Evolutionary conservation across 495 filamentous ascomycete species (phyloP), one percentile per base, ranked within the genome.

Genomic region (Penicillium verhagenii): DNA sequence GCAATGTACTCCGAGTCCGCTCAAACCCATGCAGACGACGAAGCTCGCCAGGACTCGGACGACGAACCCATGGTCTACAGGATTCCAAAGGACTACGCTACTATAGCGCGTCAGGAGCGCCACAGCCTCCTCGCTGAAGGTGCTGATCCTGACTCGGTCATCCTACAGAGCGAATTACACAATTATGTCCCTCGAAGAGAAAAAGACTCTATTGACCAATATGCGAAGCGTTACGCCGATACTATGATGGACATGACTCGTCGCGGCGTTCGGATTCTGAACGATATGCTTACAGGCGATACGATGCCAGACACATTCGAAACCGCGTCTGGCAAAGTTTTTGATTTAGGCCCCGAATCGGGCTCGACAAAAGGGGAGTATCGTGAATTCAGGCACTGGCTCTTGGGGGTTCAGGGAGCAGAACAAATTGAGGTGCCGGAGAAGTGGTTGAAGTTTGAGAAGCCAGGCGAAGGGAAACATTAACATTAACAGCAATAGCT

Each of bases 391-490:
- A 52, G 8, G 1, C 20, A 37, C 16, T 52, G 49, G 49, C 23
- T 43, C 37, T 20, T 24, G 20, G 49, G 37, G 26, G 21, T 29
- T 40, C 35, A 52, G 37, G 37, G n/a, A 52, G 49, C 21, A 43
- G 49, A 40, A 43, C 49, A 42, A 13, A 52, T 42, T 52, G 33
- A 52, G 49, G 49, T 43, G 37, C 49, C 49, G 49, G 37, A 52
- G 9, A 52, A 29, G 49, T 52, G 49, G 49, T 52, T 52, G 37
- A 52, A 43, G 49, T 52, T 52, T 43, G 49, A 52, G 37, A 52
- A 52, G 37, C 49, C 49, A 52, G 49, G 20, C 33, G 20, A 50
- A 25, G 21, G 24, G 23, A 23, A 39, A 21, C 13, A 35, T 35
- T 11, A 39, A 21, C 13, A 35, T 35, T 11, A 35, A n/a, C 31